Base-by-base conservation (phyloP, 352 stramenopile species). In the Phytophthora fragariaefolia region DNA sequence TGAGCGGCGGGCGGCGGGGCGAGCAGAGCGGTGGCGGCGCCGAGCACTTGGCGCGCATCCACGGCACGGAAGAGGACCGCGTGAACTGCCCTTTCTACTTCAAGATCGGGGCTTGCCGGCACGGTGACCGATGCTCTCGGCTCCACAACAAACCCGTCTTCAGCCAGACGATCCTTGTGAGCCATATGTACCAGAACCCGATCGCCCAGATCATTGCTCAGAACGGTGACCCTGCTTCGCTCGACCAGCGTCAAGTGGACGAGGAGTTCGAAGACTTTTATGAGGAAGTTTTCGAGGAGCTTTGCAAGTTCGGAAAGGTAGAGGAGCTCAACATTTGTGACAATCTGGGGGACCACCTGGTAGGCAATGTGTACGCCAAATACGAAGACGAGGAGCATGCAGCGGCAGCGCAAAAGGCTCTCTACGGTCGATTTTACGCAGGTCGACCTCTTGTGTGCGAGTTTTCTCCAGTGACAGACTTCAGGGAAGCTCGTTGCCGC, bases 1-100 rank as follows among this genome's bases (percentile, higher is more conserved):
- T 82, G 70, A 54, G 69, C 24, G 57, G 66, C 22, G 70, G 82
- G 23, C 74, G 81, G 48, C 77, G 86, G 13, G 75, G 74, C 6
- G 87, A 95, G 24, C 79, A 87, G 65, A 89, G 79, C 38, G 88
- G 88, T 32, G 92, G 91, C 18, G 91, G 91, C 17, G 97, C 97
- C 18, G 95, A 98, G 62, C 95, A 99, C 80, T 83, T 99, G 47
- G 97, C 97, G 36, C 86, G 96, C 38, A 99, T 99, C 69, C 97
- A 99, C 81, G 97, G 97, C 32, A 99, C 97, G 10, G 97, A 99
- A 77, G 97, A 99, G 75, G 87, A 96, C 67, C 87, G 87, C 36
- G 93, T 99, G 46, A 99, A 99, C 82, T 99, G 98, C 79, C 97
- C 98, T 48, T 99, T 99, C 79, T 99, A 99, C 81, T 99, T 99